Base-by-base conservation (phyloP, 352 stramenopile genomes). In the Globisporangium parvum region DNA sequence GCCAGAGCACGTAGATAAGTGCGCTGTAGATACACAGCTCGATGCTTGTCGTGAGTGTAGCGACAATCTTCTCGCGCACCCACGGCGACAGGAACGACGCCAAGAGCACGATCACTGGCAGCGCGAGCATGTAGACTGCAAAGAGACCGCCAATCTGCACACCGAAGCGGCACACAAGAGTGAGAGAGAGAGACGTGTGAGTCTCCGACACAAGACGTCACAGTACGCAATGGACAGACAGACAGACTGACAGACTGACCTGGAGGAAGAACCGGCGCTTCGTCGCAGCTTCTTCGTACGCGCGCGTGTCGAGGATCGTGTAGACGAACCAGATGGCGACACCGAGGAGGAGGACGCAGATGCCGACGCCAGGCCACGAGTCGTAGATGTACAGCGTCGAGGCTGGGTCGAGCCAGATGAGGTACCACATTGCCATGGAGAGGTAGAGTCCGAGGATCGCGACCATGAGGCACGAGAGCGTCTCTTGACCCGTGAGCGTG, bases 361-460 rank as follows among this genome's bases (percentile, higher is more conserved):
- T 90, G 1, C 75, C 74, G 46, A 89, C 55, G 3, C 73, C 71
- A 5, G 77, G 77, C 79, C 77, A 88, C 42, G 79, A 92, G 55
- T 92, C 82, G 63, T 88, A 90, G 24, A 92, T 87, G 70, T 90
- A 92, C 2, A 90, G 61, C 28, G 82, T 92, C 15, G 82, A 90
- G 6, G 79, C 75, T 6, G 79, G 79, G 53, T 90, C 79, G 37
- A 90, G 69, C 73, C 76, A 88, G 35, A 88, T 60, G n/a, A 90
- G 59, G 53, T 90, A 92, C 76, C 71, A 89, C 79, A 88, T 88
- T 9, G 82, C 79, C 72, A 90, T 79, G 12, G 73, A 87, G 48
- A 89, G 44, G 57, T 92, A 90, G 5, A 90, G 67, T 14, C 67
- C 77, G 1, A 90, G 65, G 56, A 85, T 71, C 5, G 65, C 41